Evolutionary conservation across 163 green algal genomes (phyloP).

Genomic region (Smithsoniella earleae): DNA sequence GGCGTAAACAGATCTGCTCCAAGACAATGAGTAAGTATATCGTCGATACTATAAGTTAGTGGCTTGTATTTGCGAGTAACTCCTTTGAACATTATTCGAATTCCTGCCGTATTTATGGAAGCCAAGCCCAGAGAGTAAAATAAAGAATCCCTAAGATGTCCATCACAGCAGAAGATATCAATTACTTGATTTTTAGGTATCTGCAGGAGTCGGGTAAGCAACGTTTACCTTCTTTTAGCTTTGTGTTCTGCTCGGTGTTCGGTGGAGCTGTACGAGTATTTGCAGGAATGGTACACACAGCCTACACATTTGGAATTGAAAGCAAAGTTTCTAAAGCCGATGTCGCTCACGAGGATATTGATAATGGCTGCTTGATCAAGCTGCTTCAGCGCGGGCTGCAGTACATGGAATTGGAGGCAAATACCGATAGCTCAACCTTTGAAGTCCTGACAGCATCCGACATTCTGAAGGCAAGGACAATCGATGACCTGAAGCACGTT

Average conservation of each 20-base stretch:
- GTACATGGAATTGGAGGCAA: slow-evolving; percentile 57
- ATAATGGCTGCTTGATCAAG: slow-evolving; percentile 47
- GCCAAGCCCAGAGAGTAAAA: too few species aligned
- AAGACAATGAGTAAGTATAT: too few species aligned
- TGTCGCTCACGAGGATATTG: slow-evolving; percentile 47
- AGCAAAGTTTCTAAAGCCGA: slow-evolving; percentile 37
- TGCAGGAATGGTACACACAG: slow-evolving; percentile 48
- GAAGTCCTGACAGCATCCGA: slow-evolving; percentile 19
- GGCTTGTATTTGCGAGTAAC: too few species aligned
- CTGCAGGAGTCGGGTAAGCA: slow-evolving; percentile 49
- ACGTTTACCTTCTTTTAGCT: not conserved
- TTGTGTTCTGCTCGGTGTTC: not conserved
- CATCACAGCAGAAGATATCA: slow-evolving; percentile 52
- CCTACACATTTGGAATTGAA: slow-evolving; percentile 53
- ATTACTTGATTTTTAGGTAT: slow-evolving; percentile 55
- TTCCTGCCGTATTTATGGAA: too few species aligned
- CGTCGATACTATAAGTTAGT: too few species aligned
- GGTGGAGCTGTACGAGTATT: not conserved
- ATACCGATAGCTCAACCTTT: slow-evolving; percentile 37
- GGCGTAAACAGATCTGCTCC: too few species aligned
- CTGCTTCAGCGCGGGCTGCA: slow-evolving; percentile 61
- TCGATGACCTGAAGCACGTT: not conserved
- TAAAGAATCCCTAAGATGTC: too few species aligned
- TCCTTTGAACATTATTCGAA: too few species aligned
- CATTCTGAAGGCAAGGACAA: slow-evolving; percentile 14